Conservation (phyloP, 2,329 filamentous ascomycete genomes). For the Pseudogymnoascus sp. region DNA sequence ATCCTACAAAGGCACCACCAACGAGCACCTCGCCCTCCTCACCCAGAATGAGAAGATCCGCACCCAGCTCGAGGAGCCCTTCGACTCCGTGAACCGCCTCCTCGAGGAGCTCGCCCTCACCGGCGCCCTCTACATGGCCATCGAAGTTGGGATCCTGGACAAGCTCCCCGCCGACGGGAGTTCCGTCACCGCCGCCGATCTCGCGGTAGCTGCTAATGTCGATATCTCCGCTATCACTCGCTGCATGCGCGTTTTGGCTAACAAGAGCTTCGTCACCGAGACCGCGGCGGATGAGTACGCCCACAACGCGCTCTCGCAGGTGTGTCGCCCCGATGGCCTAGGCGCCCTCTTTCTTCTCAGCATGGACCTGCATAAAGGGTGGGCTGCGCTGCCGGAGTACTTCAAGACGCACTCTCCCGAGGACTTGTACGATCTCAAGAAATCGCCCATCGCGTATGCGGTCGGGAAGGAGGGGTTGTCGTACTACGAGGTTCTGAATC, state of each 20-base stretch:
- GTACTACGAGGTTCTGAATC: slow-evolving; percentile 30
- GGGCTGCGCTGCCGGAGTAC: slow-evolving; percentile 25
- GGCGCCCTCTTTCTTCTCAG: slow-evolving; percentile 29
- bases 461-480: slow-evolving; percentile 30
- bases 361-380: slow-evolving; percentile 28
- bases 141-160: slow-evolving; percentile 16
- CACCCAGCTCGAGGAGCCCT: slow-evolving; percentile 19
- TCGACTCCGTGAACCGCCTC: slow-evolving; percentile 18
- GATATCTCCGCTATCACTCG: slow-evolving; percentile 28
- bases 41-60: slow-evolving; percentile 18
- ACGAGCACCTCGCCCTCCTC: slow-evolving; percentile 17
- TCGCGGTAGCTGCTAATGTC: slow-evolving; percentile 23
- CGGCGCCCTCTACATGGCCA: slow-evolving; percentile 18
- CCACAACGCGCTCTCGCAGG: slow-evolving; percentile 27
- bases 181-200: slow-evolving; percentile 16
- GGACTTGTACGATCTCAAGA: slow-evolving; percentile 27
- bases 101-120: slow-evolving; percentile 20
- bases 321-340: slow-evolving; percentile 23
- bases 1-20: slow-evolving; percentile 18
- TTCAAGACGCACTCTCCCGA: slow-evolving; percentile 27
- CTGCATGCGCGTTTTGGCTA: slow-evolving; percentile 26
- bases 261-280: slow-evolving; percentile 27
- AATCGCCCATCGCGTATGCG: slow-evolving; percentile 29
- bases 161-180: slow-evolving; percentile 13
- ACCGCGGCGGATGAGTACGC: slow-evolving; percentile 26